Evolutionary conservation across 2,329 filamentous ascomycete species (phyloP).

Genomic region (Ilyonectria mors-panacis): DNA sequence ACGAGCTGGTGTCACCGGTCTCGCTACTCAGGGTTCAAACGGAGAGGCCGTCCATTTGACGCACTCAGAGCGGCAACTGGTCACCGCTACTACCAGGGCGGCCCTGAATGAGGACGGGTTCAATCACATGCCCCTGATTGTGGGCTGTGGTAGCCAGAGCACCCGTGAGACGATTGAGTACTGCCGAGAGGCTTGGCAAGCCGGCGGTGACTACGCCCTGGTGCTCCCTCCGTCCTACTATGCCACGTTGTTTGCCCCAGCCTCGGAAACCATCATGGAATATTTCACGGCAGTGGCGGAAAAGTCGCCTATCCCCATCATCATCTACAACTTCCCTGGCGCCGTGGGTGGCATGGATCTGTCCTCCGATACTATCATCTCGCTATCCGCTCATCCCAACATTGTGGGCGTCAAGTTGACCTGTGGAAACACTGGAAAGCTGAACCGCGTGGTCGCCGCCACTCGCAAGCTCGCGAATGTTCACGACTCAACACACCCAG

Average conservation of each 20-base stretch:
- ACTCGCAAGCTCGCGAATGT: conserved; percentile 60
- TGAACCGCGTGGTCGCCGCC: conserved; percentile 74
- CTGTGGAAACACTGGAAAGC: conserved; percentile 79
- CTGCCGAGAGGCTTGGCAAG: conserved; percentile 77
- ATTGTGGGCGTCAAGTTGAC: conserved; percentile 80
- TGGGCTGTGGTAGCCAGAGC: conserved; percentile 81
- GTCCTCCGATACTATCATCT: conserved; percentile 73
- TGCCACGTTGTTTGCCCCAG: conserved; percentile 73
- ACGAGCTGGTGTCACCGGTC: conserved; percentile 78
- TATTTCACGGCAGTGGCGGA: conserved; percentile 78
- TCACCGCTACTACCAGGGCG: conserved; percentile 78
- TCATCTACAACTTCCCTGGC: conserved; percentile 80
- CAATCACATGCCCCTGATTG: conserved; percentile 78
- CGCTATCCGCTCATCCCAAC: conserved; percentile 73
- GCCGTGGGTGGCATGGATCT: conserved; percentile 75
- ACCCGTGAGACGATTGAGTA: conserved; percentile 80
- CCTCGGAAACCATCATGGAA: conserved; percentile 66
- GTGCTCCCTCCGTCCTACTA: conserved; percentile 86
- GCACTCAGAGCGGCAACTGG: conserved; percentile 76
- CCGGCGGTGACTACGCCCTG: conserved; percentile 82
- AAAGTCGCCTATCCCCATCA: conserved; percentile 73
- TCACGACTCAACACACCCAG: conserved; percentile 35
- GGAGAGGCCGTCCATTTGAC: conserved; percentile 86
- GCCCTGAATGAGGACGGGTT: conserved; percentile 78
- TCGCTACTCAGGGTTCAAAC: conserved; percentile 86